Conservation (phyloP, 2,329 filamentous ascomycete genomes). For the Huntiella savannae region DNA sequence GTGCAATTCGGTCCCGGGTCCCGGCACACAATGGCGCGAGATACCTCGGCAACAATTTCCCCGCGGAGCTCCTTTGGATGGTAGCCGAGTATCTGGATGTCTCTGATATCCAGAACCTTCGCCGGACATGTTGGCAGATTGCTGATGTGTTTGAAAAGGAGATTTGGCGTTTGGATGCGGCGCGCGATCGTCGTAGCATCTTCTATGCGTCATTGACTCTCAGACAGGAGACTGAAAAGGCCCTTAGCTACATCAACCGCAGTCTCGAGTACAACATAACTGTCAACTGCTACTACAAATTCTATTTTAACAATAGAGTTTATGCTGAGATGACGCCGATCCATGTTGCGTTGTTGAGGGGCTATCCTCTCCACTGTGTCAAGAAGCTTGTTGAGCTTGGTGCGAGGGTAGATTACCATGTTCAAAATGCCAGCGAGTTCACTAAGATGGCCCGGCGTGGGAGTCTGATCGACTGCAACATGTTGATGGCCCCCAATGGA, state of each 20-base stretch:
- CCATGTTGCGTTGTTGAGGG: conserved; percentile 5
- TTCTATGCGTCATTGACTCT: conserved; percentile 1
- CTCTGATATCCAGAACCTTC: not conserved
- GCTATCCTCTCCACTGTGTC: not conserved
- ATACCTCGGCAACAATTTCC: not conserved
- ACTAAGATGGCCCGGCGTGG: not conserved
- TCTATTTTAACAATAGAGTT: not conserved
- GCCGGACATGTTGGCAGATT: not conserved
- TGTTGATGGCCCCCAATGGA: not conserved
- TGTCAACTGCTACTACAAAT: conserved; percentile 4
- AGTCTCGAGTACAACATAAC: conserved; percentile 1
- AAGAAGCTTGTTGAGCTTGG: conserved; percentile 4
- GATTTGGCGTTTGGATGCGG: conserved; percentile 2
- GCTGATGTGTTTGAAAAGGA: conserved; percentile 3
- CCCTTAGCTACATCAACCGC: conserved; percentile 2
- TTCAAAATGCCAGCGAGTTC: not conserved
- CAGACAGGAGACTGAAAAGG: not conserved
- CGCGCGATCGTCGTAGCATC: conserved; percentile 1
- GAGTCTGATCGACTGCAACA: not conserved
- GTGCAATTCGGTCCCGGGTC: too few relatives aligned
- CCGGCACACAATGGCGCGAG: not conserved
- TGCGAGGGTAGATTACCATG: not conserved
- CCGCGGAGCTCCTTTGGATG: not conserved
- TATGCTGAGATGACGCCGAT: conserved; percentile 3
- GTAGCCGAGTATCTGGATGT: conserved; percentile 5